Evolutionary conservation across 192 early-diverging fungal genomes (phyloP), one percentile per base, ranked within the genome.

Genomic region (Rhizophagus sp.): DNA sequence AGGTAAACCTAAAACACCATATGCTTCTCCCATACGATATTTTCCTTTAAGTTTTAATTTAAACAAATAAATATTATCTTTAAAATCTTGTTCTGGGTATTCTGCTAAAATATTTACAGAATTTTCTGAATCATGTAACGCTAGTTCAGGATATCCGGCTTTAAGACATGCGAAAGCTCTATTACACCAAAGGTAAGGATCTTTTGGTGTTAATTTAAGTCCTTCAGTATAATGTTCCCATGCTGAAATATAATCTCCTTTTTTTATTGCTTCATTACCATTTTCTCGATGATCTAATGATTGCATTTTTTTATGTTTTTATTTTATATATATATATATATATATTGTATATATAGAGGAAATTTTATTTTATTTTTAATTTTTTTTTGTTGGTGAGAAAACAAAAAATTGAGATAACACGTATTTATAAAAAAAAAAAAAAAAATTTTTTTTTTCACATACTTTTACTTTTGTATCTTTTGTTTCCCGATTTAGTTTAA

Each of bases 161-260:
- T 73, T 73, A 24, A 73, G n/a, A 50, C 24, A 11, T 73, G 44
- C 24, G 9, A 73, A 50, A 52, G 49, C 19, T 12, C 72, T 22
- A 52, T 73, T 73, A 52, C 44, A 73, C 72, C 72, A 73, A 47
- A 73, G 34, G 8, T 27, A n/a, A 4, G 72, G 72, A 30, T 73
- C 47, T 25, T 44, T 47, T n/a, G 72, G 72, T n/a, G 72, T 73
- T 52, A 47, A 3, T 50, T 24, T 9, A 13, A 73, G 44, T 47
- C 72, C 72, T 52, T 73, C 27, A 30, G 72, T 73, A n/a, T 73
- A 73, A 17, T 25, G 13, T 27, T 73, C 9, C 44, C 72, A 52
- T 73, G 72, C 72, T 27, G 72, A 30, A 27, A 52, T n/a, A 52
- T 73, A 73, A 17, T 73, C 44, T 2, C 44, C 44, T 30, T 30